phyloP scores from a whole-genome alignment of 805 yeast genomes.

The Saccharomycopsis fermentans region DNA sequence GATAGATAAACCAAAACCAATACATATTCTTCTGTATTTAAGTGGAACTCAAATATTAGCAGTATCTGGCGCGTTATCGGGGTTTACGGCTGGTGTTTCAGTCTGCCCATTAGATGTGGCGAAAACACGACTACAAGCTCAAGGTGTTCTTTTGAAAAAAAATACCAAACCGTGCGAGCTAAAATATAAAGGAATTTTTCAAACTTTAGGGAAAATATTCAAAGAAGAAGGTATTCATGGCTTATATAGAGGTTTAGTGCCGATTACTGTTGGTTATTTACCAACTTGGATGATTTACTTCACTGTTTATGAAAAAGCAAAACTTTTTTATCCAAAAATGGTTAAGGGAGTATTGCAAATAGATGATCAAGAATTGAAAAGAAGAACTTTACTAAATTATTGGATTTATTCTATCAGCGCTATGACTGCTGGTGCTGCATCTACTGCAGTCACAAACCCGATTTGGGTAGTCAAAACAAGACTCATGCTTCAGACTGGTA shows the following conservation, averaged over 20 bases:
- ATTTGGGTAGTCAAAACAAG: slow-evolving; percentile 97
- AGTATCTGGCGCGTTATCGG: slow-evolving; percentile 86
- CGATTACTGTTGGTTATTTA: slow-evolving; percentile 87
- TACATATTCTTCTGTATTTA: slow-evolving; percentile 18
- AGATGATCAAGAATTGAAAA: background rate
- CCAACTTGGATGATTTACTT: slow-evolving; percentile 98
- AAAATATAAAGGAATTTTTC: slow-evolving; percentile 50
- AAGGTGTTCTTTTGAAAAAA: slow-evolving; percentile 38
- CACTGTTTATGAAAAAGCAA: slow-evolving; percentile 76
- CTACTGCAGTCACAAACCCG: slow-evolving; percentile 83
- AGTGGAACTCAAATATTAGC: slow-evolving; percentile 57
- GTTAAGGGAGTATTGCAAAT: slow-evolving; percentile 22
- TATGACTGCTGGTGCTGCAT: slow-evolving; percentile 77
- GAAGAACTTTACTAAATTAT: slow-evolving; percentile 19
- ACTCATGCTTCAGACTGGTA: slow-evolving; percentile 72
- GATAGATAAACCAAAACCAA: slow-evolving; percentile 3
- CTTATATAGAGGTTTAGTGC: slow-evolving; percentile 80
- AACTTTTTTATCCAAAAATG: slow-evolving; percentile 39
- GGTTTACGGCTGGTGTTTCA: slow-evolving; percentile 75
- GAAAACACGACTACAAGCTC: slow-evolving; percentile 89
- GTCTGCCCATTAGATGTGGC: slow-evolving; percentile 97
- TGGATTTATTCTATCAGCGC: slow-evolving; percentile 44
- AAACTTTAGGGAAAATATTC: slow-evolving; percentile 56
- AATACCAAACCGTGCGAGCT: slow-evolving; percentile 17
- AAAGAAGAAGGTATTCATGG: slow-evolving; percentile 77